Percentiles rank a stretch among this genome's conserved stretches.
These are phyloP conservation scores for Hordeum marinum DNA, from an alignment of 176 grass and related monocot genomes.

Conservation along the genomic window DNA sequence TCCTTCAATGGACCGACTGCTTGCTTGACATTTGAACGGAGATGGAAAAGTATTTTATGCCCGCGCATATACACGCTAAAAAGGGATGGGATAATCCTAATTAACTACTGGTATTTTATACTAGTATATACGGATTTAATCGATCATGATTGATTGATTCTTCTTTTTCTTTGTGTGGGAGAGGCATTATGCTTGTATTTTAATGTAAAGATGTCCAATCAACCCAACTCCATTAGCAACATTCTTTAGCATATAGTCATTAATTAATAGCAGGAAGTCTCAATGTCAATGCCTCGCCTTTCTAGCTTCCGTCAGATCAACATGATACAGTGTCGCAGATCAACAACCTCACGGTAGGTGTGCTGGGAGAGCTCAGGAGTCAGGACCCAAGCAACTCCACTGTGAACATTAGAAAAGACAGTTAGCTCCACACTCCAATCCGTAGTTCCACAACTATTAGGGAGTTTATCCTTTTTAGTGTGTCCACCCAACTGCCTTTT, in stretches of 20 bases:
- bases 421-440: background rate
- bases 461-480: background rate
- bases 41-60: background rate
- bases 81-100: background rate
- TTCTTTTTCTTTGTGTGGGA: background rate
- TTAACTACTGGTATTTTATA: background rate
- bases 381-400: background rate
- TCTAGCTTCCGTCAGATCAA: constrained; percentile 7
- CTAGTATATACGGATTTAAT: background rate
- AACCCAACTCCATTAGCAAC: constrained; percentile 20
- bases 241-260: background rate
- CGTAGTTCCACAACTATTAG: background rate
- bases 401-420: background rate
- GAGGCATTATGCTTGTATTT: background rate
- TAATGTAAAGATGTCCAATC: background rate
- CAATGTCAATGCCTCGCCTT: constrained; percentile 3
- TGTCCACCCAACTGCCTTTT: background rate
- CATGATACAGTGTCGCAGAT: background rate
- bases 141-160: constrained; percentile 8
- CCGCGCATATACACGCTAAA: background rate
- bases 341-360: constrained; percentile 32
- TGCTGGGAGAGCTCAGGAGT: background rate
- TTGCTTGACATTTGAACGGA: constrained; percentile 12
- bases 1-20: constrained; percentile 5
- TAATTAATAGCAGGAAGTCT: background rate